These are phyloP conservation scores for Pichia occidentalis DNA, from an alignment of 805 yeast genomes.

Conservation along the genomic window DNA sequence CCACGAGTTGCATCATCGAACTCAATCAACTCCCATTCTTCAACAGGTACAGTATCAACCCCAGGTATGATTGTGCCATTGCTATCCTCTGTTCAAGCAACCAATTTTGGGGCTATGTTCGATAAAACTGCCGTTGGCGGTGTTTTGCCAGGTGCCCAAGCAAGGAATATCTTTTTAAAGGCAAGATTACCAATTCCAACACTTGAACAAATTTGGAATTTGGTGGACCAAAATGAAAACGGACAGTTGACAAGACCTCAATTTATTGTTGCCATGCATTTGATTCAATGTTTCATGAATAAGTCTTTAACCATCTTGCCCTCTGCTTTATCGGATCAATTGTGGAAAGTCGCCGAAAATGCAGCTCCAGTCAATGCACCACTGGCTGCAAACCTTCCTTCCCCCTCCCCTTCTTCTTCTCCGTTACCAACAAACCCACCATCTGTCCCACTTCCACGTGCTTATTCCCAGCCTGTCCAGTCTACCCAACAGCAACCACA, in stretches of 20 bases:
- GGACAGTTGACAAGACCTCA: conserved; percentile 72
- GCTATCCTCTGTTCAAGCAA: conserved; percentile 50
- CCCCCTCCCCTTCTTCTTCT: conserved; percentile 14
- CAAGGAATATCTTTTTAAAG: conserved; percentile 80
- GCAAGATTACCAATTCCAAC: conserved; percentile 75
- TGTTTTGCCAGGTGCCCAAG: conserved; percentile 63
- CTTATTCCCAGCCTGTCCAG: neutral
- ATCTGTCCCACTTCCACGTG: conserved; percentile 9
- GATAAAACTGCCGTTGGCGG: conserved; percentile 57
- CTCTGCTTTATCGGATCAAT: conserved; percentile 27
- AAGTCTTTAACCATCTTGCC: conserved; percentile 46
- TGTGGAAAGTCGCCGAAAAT: conserved; percentile 28
- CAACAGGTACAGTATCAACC: conserved; percentile 23
- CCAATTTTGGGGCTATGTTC: conserved; percentile 65
- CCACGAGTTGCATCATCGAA: conserved; percentile 33
- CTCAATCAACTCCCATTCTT: conserved; percentile 24
- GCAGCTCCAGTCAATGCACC: neutral
- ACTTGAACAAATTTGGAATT: conserved; percentile 82
- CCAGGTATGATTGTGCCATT: conserved; percentile 39
- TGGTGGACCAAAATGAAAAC: conserved; percentile 68
- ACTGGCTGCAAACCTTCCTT: conserved; percentile 7
- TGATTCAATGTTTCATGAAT: conserved; percentile 74
- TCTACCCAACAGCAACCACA: neutral
- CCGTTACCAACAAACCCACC: conserved; percentile 14
- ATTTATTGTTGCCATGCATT: conserved; percentile 90